Percentiles rank a stretch among this genome's conserved stretches.
Conservation (phyloP, 1,284 basidiomycete species). For the Leccinum solheimii region DNA sequence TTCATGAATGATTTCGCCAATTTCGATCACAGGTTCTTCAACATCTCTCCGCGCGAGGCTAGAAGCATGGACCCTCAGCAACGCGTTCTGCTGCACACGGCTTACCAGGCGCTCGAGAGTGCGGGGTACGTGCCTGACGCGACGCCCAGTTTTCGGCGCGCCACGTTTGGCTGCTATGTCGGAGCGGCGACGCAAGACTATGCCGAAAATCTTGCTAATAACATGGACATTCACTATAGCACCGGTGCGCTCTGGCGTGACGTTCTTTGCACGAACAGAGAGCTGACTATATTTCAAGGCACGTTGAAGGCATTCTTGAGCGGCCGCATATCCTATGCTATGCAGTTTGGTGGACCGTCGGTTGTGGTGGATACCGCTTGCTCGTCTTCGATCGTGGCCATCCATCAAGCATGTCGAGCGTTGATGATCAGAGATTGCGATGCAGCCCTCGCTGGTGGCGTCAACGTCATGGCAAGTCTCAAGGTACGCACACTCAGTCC, state of each 20-base stretch:
- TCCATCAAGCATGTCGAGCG: conserved; percentile 68
- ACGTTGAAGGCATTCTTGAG: conserved; percentile 68
- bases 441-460: conserved; percentile 69
- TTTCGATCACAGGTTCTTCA: conserved; percentile 73
- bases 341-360: conserved; percentile 68
- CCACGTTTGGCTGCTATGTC: conserved; percentile 62
- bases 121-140: conserved; percentile 66
- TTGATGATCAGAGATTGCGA: conserved; percentile 62
- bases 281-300: conserved; percentile 42
- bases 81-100: conserved; percentile 61
- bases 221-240: conserved; percentile 69
- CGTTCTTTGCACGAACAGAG: background rate
- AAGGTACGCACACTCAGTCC: conserved; percentile 52
- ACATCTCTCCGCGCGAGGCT: conserved; percentile 70
- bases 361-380: conserved; percentile 72
- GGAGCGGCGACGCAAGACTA: conserved; percentile 72
- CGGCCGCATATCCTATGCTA: conserved; percentile 67
- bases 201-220: conserved; percentile 57
- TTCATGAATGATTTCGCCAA: conserved; percentile 57
- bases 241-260: conserved; percentile 52
- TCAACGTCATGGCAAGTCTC: conserved; percentile 70
- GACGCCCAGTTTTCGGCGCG: conserved; percentile 50
- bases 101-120: conserved; percentile 67
- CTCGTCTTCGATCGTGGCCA: conserved; percentile 65
- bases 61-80: conserved; percentile 76